Percentiles rank a stretch among this genome's conserved stretches.
Conservation (phyloP, 371 early-diverging fungal genomes). For the Saksenaea oblongispora region DNA sequence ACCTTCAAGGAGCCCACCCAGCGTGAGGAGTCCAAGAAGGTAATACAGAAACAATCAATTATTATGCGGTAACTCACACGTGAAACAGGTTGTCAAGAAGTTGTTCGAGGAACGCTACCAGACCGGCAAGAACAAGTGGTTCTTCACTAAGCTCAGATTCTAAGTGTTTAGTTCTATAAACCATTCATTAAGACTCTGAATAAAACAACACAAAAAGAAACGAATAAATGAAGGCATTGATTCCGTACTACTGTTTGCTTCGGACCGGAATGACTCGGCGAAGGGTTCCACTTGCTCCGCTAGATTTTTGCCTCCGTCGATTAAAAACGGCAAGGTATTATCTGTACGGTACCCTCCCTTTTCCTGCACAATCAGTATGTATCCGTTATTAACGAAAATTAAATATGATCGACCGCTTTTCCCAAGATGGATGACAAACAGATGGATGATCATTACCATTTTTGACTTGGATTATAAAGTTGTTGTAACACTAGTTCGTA, state of each 20-base stretch:
- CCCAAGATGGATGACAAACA: neutral
- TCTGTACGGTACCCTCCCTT: neutral
- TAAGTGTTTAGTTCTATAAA: slow-evolving; percentile 46
- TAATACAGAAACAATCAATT: slow-evolving; percentile 18
- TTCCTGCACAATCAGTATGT: slow-evolving; percentile 1
- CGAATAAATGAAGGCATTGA: too few relatives aligned
- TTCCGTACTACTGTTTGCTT: too few relatives aligned
- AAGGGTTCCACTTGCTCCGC: neutral
- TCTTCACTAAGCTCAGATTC: slow-evolving; percentile 98
- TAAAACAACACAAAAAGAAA: neutral
- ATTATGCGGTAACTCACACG: slow-evolving; percentile 4
- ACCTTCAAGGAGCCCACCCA: slow-evolving; percentile 92
- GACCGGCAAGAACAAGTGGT: slow-evolving; percentile 98
- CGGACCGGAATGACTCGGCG: neutral
- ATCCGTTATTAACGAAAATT: neutral
- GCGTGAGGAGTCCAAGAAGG: slow-evolving; percentile 84
- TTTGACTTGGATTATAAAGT: neutral
- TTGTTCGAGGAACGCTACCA: slow-evolving; percentile 92
- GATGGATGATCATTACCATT: neutral
- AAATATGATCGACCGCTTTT: neutral
- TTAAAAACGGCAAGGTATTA: neutral
- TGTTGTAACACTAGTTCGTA: neutral
- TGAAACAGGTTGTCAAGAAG: slow-evolving; percentile 79
- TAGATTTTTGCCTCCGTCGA: neutral
- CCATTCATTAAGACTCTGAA: neutral